Evolutionary conservation across 106 monocot genomes (phyloP).

Genomic region (Platanthera guangdongensis): DNA sequence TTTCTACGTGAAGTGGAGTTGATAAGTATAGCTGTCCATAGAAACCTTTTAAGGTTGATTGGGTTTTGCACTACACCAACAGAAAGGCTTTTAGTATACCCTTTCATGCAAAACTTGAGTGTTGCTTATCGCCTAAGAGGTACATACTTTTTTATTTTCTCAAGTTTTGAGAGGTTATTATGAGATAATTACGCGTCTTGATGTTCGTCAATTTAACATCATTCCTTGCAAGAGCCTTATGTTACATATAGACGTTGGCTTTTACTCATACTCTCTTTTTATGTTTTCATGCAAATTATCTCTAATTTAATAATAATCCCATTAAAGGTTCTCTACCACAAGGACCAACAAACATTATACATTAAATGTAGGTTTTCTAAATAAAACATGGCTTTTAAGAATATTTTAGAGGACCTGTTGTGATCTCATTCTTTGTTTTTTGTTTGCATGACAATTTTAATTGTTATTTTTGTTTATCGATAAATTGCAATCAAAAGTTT

Average conservation of each 20-base stretch:
- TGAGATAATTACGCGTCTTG: background rate
- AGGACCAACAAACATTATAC: background rate
- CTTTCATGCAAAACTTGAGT: slow-evolving; percentile 70
- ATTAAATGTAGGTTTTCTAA: background rate
- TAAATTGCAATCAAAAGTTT: background rate
- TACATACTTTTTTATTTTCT: slow-evolving; percentile 5
- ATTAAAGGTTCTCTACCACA: background rate
- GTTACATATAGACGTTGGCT: background rate
- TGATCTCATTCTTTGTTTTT: background rate
- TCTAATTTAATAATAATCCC: background rate
- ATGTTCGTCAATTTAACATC: background rate
- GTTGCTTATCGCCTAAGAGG: slow-evolving; percentile 68
- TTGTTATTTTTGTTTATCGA: background rate
- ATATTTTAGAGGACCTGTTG: background rate
- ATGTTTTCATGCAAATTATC: background rate
- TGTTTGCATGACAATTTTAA: background rate
- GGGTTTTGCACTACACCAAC: slow-evolving; percentile 64
- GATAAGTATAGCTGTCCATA: slow-evolving; percentile 69
- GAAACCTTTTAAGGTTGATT: slow-evolving; percentile 57
- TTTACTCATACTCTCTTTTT: background rate
- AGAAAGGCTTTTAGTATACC: slow-evolving; percentile 54
- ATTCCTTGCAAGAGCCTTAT: background rate
- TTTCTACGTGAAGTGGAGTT: slow-evolving; percentile 68
- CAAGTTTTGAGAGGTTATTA: background rate
- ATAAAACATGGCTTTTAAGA: background rate